Conservation (phyloP, 495 filamentous ascomycete genomes). For the Aspergillus haitiensis region DNA sequence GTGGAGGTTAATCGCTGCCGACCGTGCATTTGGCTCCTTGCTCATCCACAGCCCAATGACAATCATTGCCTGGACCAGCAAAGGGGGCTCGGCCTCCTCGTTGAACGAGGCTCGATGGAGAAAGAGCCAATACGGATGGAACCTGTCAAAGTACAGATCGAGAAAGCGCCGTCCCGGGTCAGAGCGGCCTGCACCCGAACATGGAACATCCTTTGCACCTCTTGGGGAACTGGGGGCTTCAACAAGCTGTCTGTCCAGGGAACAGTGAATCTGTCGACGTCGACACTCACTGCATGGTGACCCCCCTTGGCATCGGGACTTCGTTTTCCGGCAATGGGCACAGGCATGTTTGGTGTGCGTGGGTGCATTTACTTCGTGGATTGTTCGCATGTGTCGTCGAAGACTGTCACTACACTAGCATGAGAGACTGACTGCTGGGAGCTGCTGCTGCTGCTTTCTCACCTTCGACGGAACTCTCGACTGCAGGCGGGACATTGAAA, state of each 20-base stretch:
- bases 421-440: background rate
- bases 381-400: constrained; percentile 27
- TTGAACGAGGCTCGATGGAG: constrained; percentile 31
- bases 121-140: constrained; percentile 37
- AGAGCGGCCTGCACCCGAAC: too few relatives aligned
- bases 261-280: constrained; percentile 20
- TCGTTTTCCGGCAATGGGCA: constrained; percentile 24
- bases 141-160: constrained; percentile 29
- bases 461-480: constrained; percentile 27
- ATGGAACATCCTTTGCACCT: background rate
- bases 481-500: constrained; percentile 25
- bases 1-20: constrained; percentile 28
- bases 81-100: constrained; percentile 15
- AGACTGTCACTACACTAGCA: constrained; percentile 31
- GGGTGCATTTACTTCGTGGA: constrained; percentile 25
- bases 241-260: background rate
- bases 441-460: background rate
- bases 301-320: constrained; percentile 32
- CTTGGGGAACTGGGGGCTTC: constrained; percentile 18
- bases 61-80: constrained; percentile 34
- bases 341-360: constrained; percentile 24
- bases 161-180: constrained; percentile 19
- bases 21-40: constrained; percentile 18
- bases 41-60: constrained; percentile 32
- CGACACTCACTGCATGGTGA: constrained; percentile 29